phyloP scores from a whole-genome alignment of 108 stramenopile species.

The Fistulifera pelliculosa region DNA sequence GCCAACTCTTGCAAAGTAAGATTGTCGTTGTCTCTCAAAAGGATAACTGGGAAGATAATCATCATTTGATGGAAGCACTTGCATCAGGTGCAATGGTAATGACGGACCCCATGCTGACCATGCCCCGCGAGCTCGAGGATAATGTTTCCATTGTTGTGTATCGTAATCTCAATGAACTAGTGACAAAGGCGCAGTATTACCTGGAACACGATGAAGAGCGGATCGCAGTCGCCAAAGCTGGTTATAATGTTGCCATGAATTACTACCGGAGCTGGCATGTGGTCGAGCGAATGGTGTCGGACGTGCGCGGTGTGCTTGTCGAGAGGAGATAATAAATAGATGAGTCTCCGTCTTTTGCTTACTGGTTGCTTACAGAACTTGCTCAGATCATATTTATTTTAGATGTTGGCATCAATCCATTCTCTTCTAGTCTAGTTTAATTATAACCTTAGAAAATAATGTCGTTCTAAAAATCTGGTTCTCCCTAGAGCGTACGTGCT shows the following conservation, averaged over 20 bases:
- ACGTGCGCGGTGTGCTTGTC: neutral
- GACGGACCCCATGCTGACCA: slow-evolving; percentile 36
- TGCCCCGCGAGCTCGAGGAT: slow-evolving; percentile 31
- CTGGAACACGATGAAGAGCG: slow-evolving; percentile 26
- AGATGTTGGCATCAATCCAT: too few species aligned
- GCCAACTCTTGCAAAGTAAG: slow-evolving; percentile 31
- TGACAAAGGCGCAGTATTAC: slow-evolving; percentile 26
- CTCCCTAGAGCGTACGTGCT: too few species aligned
- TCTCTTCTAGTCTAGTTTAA: too few species aligned
- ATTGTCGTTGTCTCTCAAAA: slow-evolving; percentile 56
- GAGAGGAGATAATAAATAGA: too few species aligned
- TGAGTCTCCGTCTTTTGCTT: too few species aligned
- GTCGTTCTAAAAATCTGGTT: too few species aligned
- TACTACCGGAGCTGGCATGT: slow-evolving; percentile 44
- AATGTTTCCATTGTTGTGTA: slow-evolving; percentile 34
- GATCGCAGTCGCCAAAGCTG: slow-evolving; percentile 25
- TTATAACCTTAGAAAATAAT: too few species aligned
- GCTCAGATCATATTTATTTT: too few species aligned
- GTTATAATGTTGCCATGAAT: slow-evolving; percentile 36
- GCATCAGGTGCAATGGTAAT: slow-evolving; percentile 54
- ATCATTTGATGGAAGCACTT: slow-evolving; percentile 46
- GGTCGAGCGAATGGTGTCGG: slow-evolving; percentile 48
- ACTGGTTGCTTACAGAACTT: too few species aligned
- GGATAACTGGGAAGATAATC: slow-evolving; percentile 64
- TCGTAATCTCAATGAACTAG: slow-evolving; percentile 17